A percentile compares a stretch with the other conserved stretches of the same genome.
Conservation (phyloP, 176 grass and related monocot species). For the Puya raimondii region DNA sequence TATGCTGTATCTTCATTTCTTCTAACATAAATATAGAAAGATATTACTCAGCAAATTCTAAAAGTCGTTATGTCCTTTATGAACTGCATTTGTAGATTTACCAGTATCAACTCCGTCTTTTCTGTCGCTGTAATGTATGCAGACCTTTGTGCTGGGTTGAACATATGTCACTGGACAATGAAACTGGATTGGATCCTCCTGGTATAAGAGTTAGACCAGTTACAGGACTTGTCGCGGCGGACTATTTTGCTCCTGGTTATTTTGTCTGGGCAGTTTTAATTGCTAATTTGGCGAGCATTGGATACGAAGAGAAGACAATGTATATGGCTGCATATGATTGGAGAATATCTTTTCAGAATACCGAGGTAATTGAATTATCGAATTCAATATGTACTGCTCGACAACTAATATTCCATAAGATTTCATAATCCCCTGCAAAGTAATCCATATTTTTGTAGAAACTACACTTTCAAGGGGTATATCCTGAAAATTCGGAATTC, state of each 20-base stretch:
- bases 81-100: neutral
- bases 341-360: slow-evolving; percentile 97
- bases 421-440: no score
- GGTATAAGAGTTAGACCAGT: slow-evolving; percentile 85
- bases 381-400: neutral
- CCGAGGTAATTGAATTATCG: slow-evolving; percentile 44
- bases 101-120: neutral
- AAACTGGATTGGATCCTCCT: slow-evolving; percentile 88
- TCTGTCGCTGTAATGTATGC: slow-evolving; percentile 24
- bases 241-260: slow-evolving; percentile 99
- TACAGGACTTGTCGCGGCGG: slow-evolving; percentile 89
- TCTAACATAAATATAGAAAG: neutral
- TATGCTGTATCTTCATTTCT: neutral
- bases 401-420: no score
- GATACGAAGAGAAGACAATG: slow-evolving; percentile 99
- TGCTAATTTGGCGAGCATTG: slow-evolving; percentile 94
- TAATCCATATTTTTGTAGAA: no score
- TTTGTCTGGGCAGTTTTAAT: slow-evolving; percentile 99
- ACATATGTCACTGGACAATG: slow-evolving; percentile 98
- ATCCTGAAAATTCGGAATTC: no score
- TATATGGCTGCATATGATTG: slow-evolving; percentile 99
- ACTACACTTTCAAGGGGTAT: no score
- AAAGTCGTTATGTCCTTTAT: neutral
- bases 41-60: neutral
- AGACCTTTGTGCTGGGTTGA: slow-evolving; percentile 97